Conservation (phyloP, 106 monocot genomes). For the Iris macrosiphon region DNA sequence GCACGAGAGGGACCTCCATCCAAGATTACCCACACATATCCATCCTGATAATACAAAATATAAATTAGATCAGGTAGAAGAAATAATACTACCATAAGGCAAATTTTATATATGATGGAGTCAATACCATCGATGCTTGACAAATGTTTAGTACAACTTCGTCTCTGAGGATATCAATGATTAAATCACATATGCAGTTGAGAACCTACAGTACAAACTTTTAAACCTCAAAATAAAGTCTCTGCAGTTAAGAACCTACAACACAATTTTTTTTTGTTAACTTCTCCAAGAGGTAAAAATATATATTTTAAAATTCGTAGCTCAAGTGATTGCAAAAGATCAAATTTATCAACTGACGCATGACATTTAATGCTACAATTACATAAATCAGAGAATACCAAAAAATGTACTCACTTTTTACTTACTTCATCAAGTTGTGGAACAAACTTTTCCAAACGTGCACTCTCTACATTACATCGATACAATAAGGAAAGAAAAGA, state of each 20-base stretch:
- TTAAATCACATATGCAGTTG: conserved; percentile 54
- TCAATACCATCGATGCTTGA: conserved; percentile 55
- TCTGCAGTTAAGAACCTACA: conserved; percentile 53
- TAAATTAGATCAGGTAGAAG: conserved; percentile 1
- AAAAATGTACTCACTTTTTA: background rate
- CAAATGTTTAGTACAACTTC: conserved; percentile 58
- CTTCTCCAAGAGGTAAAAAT: background rate
- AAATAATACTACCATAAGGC: background rate
- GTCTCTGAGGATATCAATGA: conserved; percentile 59
- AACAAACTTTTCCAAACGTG: conserved; percentile 43
- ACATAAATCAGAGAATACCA: background rate
- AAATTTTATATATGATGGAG: background rate
- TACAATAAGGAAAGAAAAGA: conserved; percentile 66
- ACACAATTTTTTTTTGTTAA: background rate
- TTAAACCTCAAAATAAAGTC: too few relatives aligned
- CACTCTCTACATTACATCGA: conserved; percentile 34
- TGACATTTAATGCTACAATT: background rate
- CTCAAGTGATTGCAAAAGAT: background rate
- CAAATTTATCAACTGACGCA: background rate
- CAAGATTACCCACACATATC: conserved; percentile 53
- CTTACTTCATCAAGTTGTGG: conserved; percentile 64
- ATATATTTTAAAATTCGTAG: background rate
- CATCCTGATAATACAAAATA: conserved; percentile 37
- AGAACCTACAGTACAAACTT: conserved; percentile 35
- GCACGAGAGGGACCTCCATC: conserved; percentile 79